Conservation (phyloP, 176 grass and related monocot species). For the Miscanthus lutarioriparius region DNA sequence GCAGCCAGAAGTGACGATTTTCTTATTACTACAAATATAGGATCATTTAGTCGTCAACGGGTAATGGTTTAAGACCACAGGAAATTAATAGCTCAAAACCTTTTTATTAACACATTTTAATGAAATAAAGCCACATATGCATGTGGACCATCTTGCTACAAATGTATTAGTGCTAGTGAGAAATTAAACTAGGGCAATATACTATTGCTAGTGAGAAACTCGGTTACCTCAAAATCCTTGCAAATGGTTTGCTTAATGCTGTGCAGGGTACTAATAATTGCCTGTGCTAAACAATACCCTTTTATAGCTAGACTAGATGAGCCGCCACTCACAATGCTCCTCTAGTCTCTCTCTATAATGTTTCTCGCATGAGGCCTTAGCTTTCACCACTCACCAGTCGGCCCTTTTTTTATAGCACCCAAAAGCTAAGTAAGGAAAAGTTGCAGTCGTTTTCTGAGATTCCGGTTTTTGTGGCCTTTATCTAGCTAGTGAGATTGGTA, state of each 20-base stretch:
- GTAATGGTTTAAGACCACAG: neutral
- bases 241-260: neutral
- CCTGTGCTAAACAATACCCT: neutral
- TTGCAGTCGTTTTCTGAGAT: neutral
- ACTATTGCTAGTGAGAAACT: neutral
- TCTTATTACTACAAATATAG: neutral
- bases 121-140: neutral
- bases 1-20: neutral
- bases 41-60: neutral
- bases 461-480: conserved; percentile 5
- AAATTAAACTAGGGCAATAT: no score
- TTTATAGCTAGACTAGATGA: neutral
- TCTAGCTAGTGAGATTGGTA: conserved; percentile 28
- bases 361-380: neutral
- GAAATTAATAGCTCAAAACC: neutral
- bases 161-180: neutral
- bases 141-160: neutral
- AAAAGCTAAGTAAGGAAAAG: neutral
- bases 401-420: neutral
- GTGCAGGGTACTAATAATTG: neutral
- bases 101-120: neutral
- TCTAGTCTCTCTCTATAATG: neutral
- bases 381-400: neutral
- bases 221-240: neutral
- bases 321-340: neutral